Evolutionary conservation across 1,284 basidiomycete genomes (phyloP).

Genomic region (Agroathelia rolfsii): DNA sequence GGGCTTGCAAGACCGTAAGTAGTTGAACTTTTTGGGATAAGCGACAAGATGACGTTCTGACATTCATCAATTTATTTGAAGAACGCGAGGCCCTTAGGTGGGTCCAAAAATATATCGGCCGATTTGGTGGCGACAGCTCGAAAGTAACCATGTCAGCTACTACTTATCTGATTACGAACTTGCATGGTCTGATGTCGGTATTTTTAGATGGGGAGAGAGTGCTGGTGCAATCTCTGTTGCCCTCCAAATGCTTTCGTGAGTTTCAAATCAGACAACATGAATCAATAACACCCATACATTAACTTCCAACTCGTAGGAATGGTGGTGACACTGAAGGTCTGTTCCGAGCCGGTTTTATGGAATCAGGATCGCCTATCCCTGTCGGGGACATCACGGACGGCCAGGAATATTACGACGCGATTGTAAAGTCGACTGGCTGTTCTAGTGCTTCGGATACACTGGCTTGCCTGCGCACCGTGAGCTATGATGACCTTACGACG

Average conservation of each 20-base stretch:
- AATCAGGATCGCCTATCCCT: conserved; percentile 26
- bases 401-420: conserved; percentile 23
- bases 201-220: conserved; percentile 44
- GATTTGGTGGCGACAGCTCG: conserved; percentile 54
- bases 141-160: conserved; percentile 43
- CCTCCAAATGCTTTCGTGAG: conserved; percentile 35
- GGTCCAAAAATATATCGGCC: conserved; percentile 53
- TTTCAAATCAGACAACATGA: conserved; percentile 3
- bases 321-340: conserved; percentile 22
- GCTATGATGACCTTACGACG: conserved; percentile 19
- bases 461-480: conserved; percentile 29
- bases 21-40: conserved; percentile 1
- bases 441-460: conserved; percentile 24
- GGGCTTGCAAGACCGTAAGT: conserved; percentile 35
- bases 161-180: background rate
- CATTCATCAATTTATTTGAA: conserved; percentile 13
- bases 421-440: conserved; percentile 25
- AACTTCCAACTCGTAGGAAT: conserved; percentile 23
- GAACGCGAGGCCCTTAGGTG: conserved; percentile 51
- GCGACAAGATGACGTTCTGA: background rate
- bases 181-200: background rate
- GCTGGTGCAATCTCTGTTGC: conserved; percentile 44
- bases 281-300: conserved; percentile 14
- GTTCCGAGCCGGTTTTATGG: conserved; percentile 25
- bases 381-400: conserved; percentile 20